phyloP scores from a whole-genome alignment of 2,329 filamentous ascomycete species.

The Aspergillus piperis region DNA sequence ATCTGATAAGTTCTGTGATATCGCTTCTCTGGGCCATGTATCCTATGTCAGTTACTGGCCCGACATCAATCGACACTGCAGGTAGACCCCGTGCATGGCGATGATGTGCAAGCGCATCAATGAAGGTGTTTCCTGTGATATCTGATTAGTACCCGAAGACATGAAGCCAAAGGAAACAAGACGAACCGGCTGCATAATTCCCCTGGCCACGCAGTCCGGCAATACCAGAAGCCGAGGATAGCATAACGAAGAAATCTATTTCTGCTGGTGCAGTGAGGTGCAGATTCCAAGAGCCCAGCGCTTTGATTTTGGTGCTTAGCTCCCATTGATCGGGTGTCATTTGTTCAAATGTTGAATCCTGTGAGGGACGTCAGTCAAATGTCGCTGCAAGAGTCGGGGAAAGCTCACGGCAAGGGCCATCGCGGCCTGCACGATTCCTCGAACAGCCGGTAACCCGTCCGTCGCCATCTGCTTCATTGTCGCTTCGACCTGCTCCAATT shows the following conservation, averaged over 20 bases:
- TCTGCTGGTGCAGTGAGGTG: background rate
- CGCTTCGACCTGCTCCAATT: background rate
- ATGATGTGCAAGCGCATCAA: background rate
- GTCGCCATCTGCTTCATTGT: no score
- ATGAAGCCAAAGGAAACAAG: background rate
- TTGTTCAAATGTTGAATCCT: background rate
- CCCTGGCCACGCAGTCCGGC: background rate
- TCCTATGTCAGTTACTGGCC: background rate
- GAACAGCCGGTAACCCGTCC: background rate
- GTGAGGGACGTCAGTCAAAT: background rate
- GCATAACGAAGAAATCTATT: background rate
- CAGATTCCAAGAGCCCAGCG: background rate
- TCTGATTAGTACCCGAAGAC: background rate
- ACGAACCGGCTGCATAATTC: background rate
- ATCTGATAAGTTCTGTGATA: background rate
- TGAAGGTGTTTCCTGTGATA: background rate
- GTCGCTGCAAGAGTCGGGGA: background rate
- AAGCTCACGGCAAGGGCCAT: background rate
- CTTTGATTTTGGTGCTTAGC: background rate
- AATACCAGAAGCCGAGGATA: background rate
- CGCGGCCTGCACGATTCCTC: background rate
- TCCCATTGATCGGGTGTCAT: background rate
- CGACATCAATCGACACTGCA: background rate
- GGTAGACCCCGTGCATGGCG: background rate
- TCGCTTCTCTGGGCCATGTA: background rate